phyloP scores from a whole-genome alignment of 805 yeast genomes.

The Myxozyma kluyveri region DNA sequence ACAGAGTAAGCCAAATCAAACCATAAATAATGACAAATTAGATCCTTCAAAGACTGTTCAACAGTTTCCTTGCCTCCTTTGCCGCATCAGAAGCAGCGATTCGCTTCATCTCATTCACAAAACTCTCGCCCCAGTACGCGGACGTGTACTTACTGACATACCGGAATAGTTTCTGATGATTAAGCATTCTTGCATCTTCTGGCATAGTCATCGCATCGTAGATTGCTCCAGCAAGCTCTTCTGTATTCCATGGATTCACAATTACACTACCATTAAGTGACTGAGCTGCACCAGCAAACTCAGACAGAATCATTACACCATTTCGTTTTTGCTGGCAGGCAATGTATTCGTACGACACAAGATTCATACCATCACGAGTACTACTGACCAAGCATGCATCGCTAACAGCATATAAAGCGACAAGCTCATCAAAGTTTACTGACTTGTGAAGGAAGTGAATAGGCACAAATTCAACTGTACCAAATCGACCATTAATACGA shows the following conservation, averaged over 20 bases:
- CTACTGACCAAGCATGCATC: constrained; percentile 92
- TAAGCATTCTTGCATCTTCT: constrained; percentile 71
- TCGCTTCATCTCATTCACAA: constrained; percentile 71
- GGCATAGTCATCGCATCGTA: constrained; percentile 83
- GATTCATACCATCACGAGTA: constrained; percentile 98
- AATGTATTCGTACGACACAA: constrained; percentile 92
- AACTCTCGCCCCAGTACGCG: constrained; percentile 94
- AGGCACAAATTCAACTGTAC: constrained; percentile 96
- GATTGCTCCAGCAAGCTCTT: constrained; percentile 82
- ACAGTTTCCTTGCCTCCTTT: constrained; percentile 6
- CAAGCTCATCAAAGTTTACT: constrained; percentile 85
- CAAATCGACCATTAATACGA: constrained; percentile 91
- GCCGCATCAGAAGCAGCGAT: constrained; percentile 19
- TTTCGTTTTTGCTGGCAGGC: constrained; percentile 87
- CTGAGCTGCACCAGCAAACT: constrained; percentile 99
- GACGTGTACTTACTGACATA: constrained; percentile 93
- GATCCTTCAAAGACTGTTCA: not conserved
- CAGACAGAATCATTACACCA: constrained; percentile 85
- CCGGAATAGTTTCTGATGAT: constrained; percentile 77
- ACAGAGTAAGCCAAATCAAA: no score
- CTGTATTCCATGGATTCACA: constrained; percentile 98
- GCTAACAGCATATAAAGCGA: constrained; percentile 76
- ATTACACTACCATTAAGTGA: constrained; percentile 88
- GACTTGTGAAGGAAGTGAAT: constrained; percentile 95
- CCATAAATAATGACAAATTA: no score